Conservation (phyloP, 1,284 basidiomycete genomes). For the Butyriboletus regius region DNA sequence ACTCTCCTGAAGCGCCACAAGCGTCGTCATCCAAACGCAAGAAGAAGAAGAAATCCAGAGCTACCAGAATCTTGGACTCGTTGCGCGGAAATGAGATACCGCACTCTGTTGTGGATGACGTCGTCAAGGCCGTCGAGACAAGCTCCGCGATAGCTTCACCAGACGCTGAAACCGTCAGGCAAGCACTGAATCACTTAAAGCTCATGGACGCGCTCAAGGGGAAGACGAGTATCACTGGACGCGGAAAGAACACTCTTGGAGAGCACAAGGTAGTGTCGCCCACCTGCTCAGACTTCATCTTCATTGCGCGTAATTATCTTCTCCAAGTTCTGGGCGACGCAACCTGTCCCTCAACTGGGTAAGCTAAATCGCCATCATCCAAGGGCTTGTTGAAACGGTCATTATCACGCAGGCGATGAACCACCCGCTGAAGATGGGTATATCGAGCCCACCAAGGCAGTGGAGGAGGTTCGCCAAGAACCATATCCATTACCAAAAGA, state of each 20-base stretch:
- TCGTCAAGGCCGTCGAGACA: constrained; percentile 47
- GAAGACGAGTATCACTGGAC: constrained; percentile 60
- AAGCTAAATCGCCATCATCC: constrained; percentile 10
- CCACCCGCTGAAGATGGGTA: constrained; percentile 71
- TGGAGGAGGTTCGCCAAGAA: constrained; percentile 76
- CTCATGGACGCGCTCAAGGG: constrained; percentile 68
- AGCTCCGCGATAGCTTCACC: constrained; percentile 44
- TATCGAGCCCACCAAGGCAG: constrained; percentile 77
- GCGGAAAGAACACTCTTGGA: constrained; percentile 70
- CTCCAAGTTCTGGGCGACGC: constrained; percentile 84
- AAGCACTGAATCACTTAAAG: constrained; percentile 61
- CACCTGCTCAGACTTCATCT: constrained; percentile 2
- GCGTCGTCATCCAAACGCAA: constrained; percentile 56
- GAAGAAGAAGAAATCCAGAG: constrained; percentile 71
- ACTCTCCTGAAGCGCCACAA: constrained; percentile 18
- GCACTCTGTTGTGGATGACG: constrained; percentile 52
- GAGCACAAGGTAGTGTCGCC: constrained; percentile 69
- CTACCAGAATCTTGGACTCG: constrained; percentile 46
- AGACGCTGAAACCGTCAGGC: constrained; percentile 53
- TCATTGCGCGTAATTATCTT: constrained; percentile 6
- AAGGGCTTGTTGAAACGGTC: constrained; percentile 1
- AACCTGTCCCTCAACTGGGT: constrained; percentile 88
- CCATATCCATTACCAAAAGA: constrained; percentile 85
- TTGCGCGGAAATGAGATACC: constrained; percentile 51
- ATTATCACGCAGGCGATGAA: constrained; percentile 49